A percentile compares a stretch with the other conserved stretches of the same genome.
phyloP scores from a whole-genome alignment of 2,329 filamentous ascomycete species.

The Stylonectria norvegica region DNA sequence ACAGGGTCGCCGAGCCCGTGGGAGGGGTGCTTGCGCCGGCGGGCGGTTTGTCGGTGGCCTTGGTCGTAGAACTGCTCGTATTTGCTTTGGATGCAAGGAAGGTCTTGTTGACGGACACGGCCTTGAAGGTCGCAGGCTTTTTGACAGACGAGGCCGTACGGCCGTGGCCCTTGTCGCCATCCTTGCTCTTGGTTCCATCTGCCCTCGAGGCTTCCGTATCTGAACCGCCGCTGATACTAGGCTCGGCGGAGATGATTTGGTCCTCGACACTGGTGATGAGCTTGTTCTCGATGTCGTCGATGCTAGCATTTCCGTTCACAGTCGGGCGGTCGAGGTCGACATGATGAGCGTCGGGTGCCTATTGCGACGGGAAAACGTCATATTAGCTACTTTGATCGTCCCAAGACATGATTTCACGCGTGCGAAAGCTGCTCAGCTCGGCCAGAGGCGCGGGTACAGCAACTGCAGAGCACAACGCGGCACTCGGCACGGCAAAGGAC shows the following conservation, averaged over 20 bases:
- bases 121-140: slow-evolving; percentile 77
- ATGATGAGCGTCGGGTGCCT: slow-evolving; percentile 44
- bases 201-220: slow-evolving; percentile 69
- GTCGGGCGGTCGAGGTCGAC: slow-evolving; percentile 41
- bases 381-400: neutral
- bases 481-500: no score
- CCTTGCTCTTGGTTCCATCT: slow-evolving; percentile 52
- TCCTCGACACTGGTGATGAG: slow-evolving; percentile 57
- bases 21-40: slow-evolving; percentile 46
- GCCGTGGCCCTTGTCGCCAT: slow-evolving; percentile 57
- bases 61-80: slow-evolving; percentile 42
- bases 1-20: slow-evolving; percentile 44
- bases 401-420: neutral
- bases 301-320: slow-evolving; percentile 49
- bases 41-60: slow-evolving; percentile 49
- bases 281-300: slow-evolving; percentile 55
- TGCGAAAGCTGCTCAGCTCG: neutral
- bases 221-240: slow-evolving; percentile 70
- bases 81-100: slow-evolving; percentile 71
- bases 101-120: slow-evolving; percentile 80
- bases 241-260: slow-evolving; percentile 59
- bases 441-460: neutral
- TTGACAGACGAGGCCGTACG: slow-evolving; percentile 60
- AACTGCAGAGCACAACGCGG: neutral
- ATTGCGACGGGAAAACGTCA: slow-evolving; percentile 4